These are phyloP conservation scores for Podospora pseudoanserina DNA, from an alignment of 495 filamentous ascomycete genomes.

Conservation along the genomic window DNA sequence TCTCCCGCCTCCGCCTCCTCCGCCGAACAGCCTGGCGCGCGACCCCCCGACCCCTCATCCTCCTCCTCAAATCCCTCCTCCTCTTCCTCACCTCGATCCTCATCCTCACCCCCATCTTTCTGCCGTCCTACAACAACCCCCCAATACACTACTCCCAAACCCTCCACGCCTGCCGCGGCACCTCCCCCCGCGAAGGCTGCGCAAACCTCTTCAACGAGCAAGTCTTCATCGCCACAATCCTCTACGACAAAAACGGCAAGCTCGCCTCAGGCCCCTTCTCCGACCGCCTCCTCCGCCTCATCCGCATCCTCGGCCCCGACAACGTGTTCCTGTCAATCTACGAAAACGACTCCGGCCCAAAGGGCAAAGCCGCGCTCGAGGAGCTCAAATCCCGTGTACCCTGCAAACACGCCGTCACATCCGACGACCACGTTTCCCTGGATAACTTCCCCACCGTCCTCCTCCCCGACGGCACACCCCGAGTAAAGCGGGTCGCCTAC, in stretches of 20 bases:
- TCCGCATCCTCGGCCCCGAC: slow-evolving; percentile 56
- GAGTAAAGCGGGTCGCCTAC: slow-evolving; percentile 69
- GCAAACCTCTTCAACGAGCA: slow-evolving; percentile 63
- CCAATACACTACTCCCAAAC: slow-evolving; percentile 43
- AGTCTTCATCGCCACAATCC: slow-evolving; percentile 71
- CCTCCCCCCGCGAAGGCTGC: slow-evolving; percentile 44
- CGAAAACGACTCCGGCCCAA: slow-evolving; percentile 63
- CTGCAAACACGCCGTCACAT: slow-evolving; percentile 53
- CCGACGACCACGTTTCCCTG: slow-evolving; percentile 50
- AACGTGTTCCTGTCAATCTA: slow-evolving; percentile 61
- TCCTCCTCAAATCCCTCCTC: background rate
- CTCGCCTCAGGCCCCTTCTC: slow-evolving; percentile 68
- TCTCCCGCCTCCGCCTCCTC: slow-evolving; percentile 3
- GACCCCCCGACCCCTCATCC: background rate
- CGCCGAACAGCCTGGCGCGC: background rate
- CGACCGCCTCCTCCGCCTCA: slow-evolving; percentile 54
- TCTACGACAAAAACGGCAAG: slow-evolving; percentile 57
- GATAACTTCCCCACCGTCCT: slow-evolving; percentile 52
- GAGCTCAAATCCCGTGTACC: slow-evolving; percentile 38
- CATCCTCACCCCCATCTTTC: slow-evolving; percentile 47
- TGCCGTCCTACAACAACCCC: slow-evolving; percentile 58
- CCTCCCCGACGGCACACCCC: slow-evolving; percentile 57
- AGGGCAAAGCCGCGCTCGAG: slow-evolving; percentile 40
- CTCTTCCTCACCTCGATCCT: background rate
- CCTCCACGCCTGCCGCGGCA: slow-evolving; percentile 8